Percentiles rank a stretch among this genome's conserved stretches.
Conservation (phyloP, 129 eudicot species). For the Flaveria linearis region DNA sequence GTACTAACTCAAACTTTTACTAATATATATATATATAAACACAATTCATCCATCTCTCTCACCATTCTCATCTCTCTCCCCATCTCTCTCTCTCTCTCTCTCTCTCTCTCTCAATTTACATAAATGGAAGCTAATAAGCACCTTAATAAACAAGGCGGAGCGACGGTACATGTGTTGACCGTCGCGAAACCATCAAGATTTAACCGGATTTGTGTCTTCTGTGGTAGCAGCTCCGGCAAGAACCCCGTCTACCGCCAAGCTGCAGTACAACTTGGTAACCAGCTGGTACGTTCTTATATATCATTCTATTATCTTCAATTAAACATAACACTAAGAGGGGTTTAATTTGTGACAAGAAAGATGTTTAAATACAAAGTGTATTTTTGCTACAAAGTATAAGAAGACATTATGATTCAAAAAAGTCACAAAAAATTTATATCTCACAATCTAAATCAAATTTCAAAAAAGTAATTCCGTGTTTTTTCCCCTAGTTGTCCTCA, state of each 20-base stretch:
- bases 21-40: conserved; percentile 29
- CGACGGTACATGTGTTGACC: conserved; percentile 16
- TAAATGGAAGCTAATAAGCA: conserved; percentile 30
- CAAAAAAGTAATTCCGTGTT: too few species aligned
- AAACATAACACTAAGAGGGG: too few species aligned
- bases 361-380: too few species aligned
- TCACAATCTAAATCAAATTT: too few species aligned
- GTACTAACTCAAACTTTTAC: conserved; percentile 11
- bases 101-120: background rate
- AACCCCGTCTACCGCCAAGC: conserved; percentile 75
- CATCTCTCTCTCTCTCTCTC: background rate
- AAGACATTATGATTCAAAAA: too few species aligned
- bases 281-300: conserved; percentile 50
- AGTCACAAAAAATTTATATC: too few species aligned
- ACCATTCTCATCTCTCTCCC: conserved; percentile 9
- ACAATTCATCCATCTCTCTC: conserved; percentile 28
- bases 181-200: conserved; percentile 50
- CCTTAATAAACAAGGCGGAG: conserved; percentile 26
- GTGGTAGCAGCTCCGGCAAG: conserved; percentile 92
- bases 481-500: too few species aligned
- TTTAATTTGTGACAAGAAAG: background rate
- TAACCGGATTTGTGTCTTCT: conserved; percentile 81
- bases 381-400: too few species aligned
- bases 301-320: background rate
- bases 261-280: conserved; percentile 79